phyloP scores from a whole-genome alignment of 2,329 filamentous ascomycete genomes.

The Fusarium goolgardi region DNA sequence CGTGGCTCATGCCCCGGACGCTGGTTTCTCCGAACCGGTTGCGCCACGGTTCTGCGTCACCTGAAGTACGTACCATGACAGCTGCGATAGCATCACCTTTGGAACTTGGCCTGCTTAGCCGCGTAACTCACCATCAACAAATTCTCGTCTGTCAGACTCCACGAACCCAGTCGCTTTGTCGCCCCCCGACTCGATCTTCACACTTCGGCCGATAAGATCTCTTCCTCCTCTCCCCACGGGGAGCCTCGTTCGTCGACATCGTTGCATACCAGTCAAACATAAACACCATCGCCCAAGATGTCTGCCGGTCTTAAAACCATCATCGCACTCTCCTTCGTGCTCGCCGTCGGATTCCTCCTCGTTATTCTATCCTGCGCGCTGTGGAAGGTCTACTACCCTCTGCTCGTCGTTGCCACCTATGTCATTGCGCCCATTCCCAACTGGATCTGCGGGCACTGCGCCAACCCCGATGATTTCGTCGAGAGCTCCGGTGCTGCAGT shows the following conservation, averaged over 20 bases:
- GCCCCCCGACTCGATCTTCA: background rate
- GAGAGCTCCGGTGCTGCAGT: constrained; percentile 83
- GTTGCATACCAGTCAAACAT: constrained; percentile 10
- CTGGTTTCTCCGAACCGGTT: constrained; percentile 28
- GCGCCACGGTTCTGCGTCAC: constrained; percentile 18
- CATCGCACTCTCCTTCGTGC: constrained; percentile 98
- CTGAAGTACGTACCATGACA: constrained; percentile 42
- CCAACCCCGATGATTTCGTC: constrained; percentile 95
- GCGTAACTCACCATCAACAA: constrained; percentile 38
- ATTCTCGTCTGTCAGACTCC: constrained; percentile 3
- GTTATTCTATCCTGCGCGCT: constrained; percentile 98
- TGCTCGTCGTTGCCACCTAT: constrained; percentile 96
- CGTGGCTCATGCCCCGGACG: background rate
- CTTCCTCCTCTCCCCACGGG: constrained; percentile 17
- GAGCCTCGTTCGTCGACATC: constrained; percentile 22
- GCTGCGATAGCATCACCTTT: constrained; percentile 43
- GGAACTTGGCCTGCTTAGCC: constrained; percentile 37
- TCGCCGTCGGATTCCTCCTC: constrained; percentile 97
- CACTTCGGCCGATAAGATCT: background rate
- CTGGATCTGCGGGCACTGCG: constrained; percentile 90
- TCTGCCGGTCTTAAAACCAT: constrained; percentile 98
- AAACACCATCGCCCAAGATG: constrained; percentile 58
- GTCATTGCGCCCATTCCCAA: constrained; percentile 93
- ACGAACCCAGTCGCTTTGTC: background rate
- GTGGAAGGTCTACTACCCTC: constrained; percentile 92